Base-by-base conservation (phyloP, 495 filamentous ascomycete species). In the Neurospora sp. region DNA sequence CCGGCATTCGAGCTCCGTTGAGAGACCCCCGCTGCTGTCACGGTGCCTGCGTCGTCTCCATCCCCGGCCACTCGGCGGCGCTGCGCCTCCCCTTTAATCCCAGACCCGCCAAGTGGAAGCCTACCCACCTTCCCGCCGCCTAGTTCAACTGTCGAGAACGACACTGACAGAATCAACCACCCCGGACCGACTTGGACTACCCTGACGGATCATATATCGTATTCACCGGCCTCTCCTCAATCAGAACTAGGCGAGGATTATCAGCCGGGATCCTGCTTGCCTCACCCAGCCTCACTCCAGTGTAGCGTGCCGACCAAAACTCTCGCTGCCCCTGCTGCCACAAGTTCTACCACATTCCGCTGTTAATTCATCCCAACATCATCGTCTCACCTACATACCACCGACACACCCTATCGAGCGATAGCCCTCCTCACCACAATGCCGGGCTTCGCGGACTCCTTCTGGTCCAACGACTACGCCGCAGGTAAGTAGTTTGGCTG, bases 401-500 rank as follows among this genome's bases (percentile, higher is more conserved):
- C 22, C 53, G 27, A 65, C 53, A 35, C 9, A 59, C 65, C 20
- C 72, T 18, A 71, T n/a, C 44, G 65, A 48, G 68, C 73, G 69
- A 76, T 71, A 70, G 73, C 68, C 61, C 73, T 69, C 70, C 53
- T 20, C 14, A 53, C 70, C 72, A 81, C 78, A 73, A 95, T 95
- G 93, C 91, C 92, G 74, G 88, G 91, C 48, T 98, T 98, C 82
- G 89, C 93, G 74, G 93, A 95, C 83, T 96, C 94, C 7, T 97
- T 98, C 83, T 98, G 94, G 94, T 94, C 94, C 72, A 89, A 89
- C 76, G 94, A 98, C 84, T 97, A 97, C 83, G 93, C 94, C 75
- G 91, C 91, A 82, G 94, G 90, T 91, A 82, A 81, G 88, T 79
- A 71, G 42, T 35, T 27, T 42, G 59, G 38, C 48, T 69, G 42